phyloP scores from a whole-genome alignment of 2,329 filamentous ascomycete species.

The Mycocentrospora acerina region DNA sequence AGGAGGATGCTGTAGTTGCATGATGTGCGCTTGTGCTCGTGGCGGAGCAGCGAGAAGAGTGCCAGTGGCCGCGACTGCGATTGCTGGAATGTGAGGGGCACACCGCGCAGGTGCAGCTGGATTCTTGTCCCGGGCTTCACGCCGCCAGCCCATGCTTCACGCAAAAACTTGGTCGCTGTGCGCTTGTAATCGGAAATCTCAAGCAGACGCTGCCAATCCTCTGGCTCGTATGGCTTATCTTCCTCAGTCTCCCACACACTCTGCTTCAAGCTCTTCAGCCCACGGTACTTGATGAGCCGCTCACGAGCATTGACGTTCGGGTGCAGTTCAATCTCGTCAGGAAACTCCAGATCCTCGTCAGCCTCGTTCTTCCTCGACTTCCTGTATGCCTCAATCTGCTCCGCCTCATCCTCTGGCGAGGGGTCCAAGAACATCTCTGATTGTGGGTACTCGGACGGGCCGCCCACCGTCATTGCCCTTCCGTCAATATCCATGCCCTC shows the following conservation, averaged over 20 bases:
- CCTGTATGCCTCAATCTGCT: conserved; percentile 80
- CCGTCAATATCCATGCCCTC: conserved; percentile 61
- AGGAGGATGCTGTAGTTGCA: conserved; percentile 85
- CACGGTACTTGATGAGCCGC: conserved; percentile 81
- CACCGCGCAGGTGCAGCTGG: conserved; percentile 69
- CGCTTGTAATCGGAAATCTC: conserved; percentile 89
- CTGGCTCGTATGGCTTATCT: conserved; percentile 82
- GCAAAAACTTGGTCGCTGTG: conserved; percentile 71
- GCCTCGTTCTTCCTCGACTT: conserved; percentile 75
- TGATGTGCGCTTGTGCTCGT: conserved; percentile 92
- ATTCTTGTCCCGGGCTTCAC: conserved; percentile 83
- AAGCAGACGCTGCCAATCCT: conserved; percentile 84
- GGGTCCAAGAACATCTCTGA: conserved; percentile 87
- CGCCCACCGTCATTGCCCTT: conserved; percentile 69
- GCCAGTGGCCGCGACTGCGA: conserved; percentile 63
- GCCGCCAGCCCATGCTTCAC: conserved; percentile 86
- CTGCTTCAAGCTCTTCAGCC: conserved; percentile 85
- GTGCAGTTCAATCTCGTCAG: conserved; percentile 93
- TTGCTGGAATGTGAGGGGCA: conserved; percentile 56
- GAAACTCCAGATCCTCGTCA: conserved; percentile 90
- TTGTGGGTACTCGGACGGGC: conserved; percentile 85
- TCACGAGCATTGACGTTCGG: conserved; percentile 85
- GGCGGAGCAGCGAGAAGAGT: conserved; percentile 83
- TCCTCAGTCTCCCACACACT: conserved; percentile 88
- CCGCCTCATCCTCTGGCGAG: conserved; percentile 78